Evolutionary conservation across 73 alveolate genomes (phyloP).

Genomic region (Paramecium sexaurelia): DNA sequence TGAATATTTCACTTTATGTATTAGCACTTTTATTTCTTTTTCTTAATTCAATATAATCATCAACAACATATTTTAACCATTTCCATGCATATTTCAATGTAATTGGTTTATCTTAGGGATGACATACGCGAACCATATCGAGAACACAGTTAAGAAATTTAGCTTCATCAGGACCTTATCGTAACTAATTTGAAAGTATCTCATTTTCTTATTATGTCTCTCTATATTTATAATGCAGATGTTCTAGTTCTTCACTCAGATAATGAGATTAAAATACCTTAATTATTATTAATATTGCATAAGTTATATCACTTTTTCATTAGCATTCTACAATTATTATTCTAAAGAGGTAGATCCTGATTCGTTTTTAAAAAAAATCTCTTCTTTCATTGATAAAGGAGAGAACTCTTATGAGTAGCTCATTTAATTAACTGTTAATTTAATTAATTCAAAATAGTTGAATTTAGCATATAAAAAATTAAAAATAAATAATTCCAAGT

Average conservation of each 20-base stretch:
- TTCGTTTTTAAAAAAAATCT: slow-evolving; percentile 6
- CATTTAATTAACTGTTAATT: not conserved
- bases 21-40: not conserved
- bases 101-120: slow-evolving; percentile 6
- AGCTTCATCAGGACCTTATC: not conserved
- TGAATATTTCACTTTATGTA: slow-evolving; percentile 32
- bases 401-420: slow-evolving; percentile 51
- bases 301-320: slow-evolving; percentile 3
- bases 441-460: slow-evolving; percentile 1
- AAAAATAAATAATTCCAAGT: not conserved
- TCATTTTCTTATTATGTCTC: slow-evolving; percentile 9
- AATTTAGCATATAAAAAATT: not conserved
- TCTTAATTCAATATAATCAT: slow-evolving; percentile 30
- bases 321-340: not conserved
- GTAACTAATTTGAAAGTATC: not conserved
- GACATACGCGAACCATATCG: slow-evolving; percentile 47
- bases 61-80: slow-evolving; percentile 34
- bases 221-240: not conserved
- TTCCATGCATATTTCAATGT: slow-evolving; percentile 38
- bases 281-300: slow-evolving; percentile 1
- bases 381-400: slow-evolving; percentile 32
- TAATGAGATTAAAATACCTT: not conserved
- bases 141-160: slow-evolving; percentile 38
- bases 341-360: slow-evolving; percentile 4
- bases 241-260: slow-evolving; percentile 49